Conservation (phyloP, 768 basidiomycete species). For the Naganishia kalamii region DNA sequence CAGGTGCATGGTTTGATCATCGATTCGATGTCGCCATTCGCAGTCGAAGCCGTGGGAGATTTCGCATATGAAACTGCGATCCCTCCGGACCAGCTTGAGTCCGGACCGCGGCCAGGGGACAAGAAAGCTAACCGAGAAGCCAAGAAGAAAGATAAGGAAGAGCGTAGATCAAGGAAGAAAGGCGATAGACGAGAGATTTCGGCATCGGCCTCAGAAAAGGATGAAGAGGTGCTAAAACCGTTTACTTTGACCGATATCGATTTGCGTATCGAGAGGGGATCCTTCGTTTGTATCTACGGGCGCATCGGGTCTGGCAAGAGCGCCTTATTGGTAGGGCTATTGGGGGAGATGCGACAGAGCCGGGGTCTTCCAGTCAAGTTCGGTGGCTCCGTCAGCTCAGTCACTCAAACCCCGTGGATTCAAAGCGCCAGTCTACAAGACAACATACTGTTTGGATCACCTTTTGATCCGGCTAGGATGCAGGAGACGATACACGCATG, state of each 20-base stretch:
- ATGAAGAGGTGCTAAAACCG: slow-evolving; percentile 16
- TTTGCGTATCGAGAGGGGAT: slow-evolving; percentile 29
- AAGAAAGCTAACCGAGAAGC: slow-evolving; percentile 21
- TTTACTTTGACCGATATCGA: slow-evolving; percentile 54
- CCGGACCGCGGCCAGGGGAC: slow-evolving; percentile 9
- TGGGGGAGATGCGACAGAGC: slow-evolving; percentile 40
- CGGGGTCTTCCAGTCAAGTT: slow-evolving; percentile 28
- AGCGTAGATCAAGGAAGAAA: neutral
- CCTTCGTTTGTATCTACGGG: slow-evolving; percentile 40
- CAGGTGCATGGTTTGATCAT: slow-evolving; percentile 52
- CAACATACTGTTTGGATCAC: slow-evolving; percentile 40
- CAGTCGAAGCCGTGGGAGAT: slow-evolving; percentile 49
- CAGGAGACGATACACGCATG: slow-evolving; percentile 36
- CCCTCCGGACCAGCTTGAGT: slow-evolving; percentile 31
- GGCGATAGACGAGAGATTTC: neutral
- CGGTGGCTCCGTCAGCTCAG: slow-evolving; percentile 37
- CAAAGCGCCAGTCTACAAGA: slow-evolving; percentile 41
- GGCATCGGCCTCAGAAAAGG: neutral
- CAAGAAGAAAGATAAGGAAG: slow-evolving; percentile 3
- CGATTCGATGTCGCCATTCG: slow-evolving; percentile 47
- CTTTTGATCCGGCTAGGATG: slow-evolving; percentile 28
- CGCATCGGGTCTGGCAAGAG: slow-evolving; percentile 43
- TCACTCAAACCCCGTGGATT: slow-evolving; percentile 45
- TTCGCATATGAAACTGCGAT: slow-evolving; percentile 34
- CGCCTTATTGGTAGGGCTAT: slow-evolving; percentile 35